These are phyloP conservation scores for Myotisia sp. DNA, from an alignment of 2,329 filamentous ascomycete genomes.

Conservation along the genomic window DNA sequence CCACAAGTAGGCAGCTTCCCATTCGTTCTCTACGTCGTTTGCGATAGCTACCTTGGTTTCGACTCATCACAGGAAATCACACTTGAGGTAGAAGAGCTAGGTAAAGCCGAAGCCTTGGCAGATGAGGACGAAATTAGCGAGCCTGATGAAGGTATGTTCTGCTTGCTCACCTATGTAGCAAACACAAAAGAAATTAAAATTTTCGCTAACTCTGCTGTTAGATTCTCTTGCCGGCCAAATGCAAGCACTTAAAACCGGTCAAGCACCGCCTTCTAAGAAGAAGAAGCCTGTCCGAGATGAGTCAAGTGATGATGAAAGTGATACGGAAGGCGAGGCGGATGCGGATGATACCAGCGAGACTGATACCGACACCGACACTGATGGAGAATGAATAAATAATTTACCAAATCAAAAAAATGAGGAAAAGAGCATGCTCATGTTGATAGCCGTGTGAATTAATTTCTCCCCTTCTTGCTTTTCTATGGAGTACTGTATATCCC, in stretches of 20 bases:
- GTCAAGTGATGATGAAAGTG: conserved; percentile 48
- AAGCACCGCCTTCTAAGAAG: conserved; percentile 40
- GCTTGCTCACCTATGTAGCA: conserved; percentile 4
- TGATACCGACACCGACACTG: conserved; percentile 63
- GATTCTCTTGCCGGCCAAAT: conserved; percentile 86
- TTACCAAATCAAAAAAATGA: background rate
- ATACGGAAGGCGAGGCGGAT: conserved; percentile 50
- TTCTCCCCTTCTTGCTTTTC: too few species aligned
- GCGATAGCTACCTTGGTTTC: conserved; percentile 88
- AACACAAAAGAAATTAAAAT: background rate
- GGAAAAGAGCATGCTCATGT: background rate
- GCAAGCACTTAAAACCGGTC: conserved; percentile 64
- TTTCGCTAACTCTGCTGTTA: conserved; percentile 27
- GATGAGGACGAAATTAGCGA: conserved; percentile 94
- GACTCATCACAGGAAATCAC: conserved; percentile 86
- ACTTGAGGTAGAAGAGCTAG: conserved; percentile 74
- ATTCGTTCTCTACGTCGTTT: conserved; percentile 85
- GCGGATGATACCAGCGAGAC: conserved; percentile 43
- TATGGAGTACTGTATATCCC: too few species aligned
- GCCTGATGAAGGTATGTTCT: conserved; percentile 77
- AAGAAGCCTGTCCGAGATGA: conserved; percentile 43
- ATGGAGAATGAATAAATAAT: conserved; percentile 42
- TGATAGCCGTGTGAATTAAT: background rate
- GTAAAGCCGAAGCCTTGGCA: conserved; percentile 64
- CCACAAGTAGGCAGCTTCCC: conserved; percentile 85